Evolutionary conservation across 768 basidiomycete species (phyloP).

Genomic region (Leccinum uliginosum): DNA sequence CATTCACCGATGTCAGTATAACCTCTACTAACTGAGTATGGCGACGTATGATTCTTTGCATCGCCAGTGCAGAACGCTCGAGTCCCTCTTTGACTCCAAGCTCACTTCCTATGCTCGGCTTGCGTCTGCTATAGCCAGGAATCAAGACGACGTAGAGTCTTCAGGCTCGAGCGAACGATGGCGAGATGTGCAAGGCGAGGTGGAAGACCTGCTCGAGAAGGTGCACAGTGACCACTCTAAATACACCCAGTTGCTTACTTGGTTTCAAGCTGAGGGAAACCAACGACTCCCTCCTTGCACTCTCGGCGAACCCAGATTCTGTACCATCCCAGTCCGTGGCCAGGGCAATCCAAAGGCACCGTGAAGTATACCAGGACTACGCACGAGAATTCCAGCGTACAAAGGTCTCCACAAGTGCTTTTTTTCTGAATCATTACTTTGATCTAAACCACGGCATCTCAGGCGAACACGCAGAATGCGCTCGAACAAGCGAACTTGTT

Average conservation of each 20-base stretch:
- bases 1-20: constrained; percentile 10
- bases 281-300: constrained; percentile 68
- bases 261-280: constrained; percentile 74
- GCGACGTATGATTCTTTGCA: constrained; percentile 85
- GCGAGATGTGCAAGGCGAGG: constrained; percentile 80
- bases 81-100: constrained; percentile 88
- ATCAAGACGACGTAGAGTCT: constrained; percentile 61
- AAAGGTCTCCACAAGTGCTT: constrained; percentile 48
- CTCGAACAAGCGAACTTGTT: constrained; percentile 85
- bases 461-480: constrained; percentile 79
- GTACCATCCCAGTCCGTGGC: constrained; percentile 79
- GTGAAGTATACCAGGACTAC: constrained; percentile 87
- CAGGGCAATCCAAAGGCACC: constrained; percentile 85
- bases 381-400: constrained; percentile 80
- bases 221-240: constrained; percentile 37
- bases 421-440: neutral
- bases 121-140: constrained; percentile 58
- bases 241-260: constrained; percentile 6
- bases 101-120: constrained; percentile 87
- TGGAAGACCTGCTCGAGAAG: constrained; percentile 84
- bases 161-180: constrained; percentile 66
- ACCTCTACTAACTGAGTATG: too few relatives aligned
- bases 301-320: constrained; percentile 61
- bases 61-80: constrained; percentile 88
- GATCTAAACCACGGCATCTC: constrained; percentile 2